Base-by-base conservation (phyloP, 108 stramenopile species). In the Ochromonas danica region DNA sequence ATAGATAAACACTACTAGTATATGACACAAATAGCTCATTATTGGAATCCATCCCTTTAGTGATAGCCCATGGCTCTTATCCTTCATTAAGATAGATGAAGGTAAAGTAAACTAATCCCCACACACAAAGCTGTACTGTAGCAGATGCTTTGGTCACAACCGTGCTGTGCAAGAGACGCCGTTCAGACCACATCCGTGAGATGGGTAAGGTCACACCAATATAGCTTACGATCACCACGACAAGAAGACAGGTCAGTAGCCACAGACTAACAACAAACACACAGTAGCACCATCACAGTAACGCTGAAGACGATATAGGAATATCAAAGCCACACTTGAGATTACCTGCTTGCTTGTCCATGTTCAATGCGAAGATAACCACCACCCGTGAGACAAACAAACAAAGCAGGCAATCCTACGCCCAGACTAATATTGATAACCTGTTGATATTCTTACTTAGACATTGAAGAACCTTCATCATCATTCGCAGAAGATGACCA, bases 1-100 rank as follows among this genome's bases (percentile, higher is more conserved):
- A 57, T 57, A 57, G 51, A 57, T 57, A 57, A 57, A 57, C 51
- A 57, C 51, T 57, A 57, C 51, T 57, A 57, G 51, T 57, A 57
- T 57, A 57, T 57, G 51, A 57, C 51, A 57, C 51, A 57, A 57
- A 57, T 57, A 57, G 51, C 51, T 57, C 51, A 57, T 57, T 57
- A 57, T 57, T 57, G 51, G 51, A 57, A 57, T 57, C 51, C 51
- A 57, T 57, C 51, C 51, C 51, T 57, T 57, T 57, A 57, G 51
- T 57, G 51, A 57, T 57, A 57, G 51, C 51, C 51, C 51, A 57
- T 57, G 51, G 51, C 51, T 57, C 51, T 57, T 57, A 57, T 57
- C 51, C 51, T 57, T 57, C 51, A 57, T 57, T 57, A 57, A 57
- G 51, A 57, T 57, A 57, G 51, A 57, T 57, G 51, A 57, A 57